phyloP scores from a whole-genome alignment of 768 basidiomycete genomes.

The Leccinum rimulosum region DNA sequence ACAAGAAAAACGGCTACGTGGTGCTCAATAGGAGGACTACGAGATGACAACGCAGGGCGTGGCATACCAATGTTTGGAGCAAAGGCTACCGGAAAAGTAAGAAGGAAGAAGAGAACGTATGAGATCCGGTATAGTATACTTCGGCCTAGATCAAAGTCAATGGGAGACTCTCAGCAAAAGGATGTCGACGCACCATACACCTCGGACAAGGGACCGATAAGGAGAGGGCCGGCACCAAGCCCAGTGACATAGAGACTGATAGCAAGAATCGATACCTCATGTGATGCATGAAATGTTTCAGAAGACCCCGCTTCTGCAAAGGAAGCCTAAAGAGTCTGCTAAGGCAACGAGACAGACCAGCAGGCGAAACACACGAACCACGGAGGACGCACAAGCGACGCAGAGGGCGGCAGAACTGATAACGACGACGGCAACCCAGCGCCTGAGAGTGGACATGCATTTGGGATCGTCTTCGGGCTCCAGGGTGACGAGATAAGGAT shows the following conservation, averaged over 20 bases:
- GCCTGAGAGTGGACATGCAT: constrained; percentile 36
- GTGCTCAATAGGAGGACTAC: background rate
- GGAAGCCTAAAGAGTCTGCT: constrained; percentile 41
- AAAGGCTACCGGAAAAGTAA: constrained; percentile 74
- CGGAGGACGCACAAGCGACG: constrained; percentile 54
- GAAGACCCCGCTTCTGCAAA: constrained; percentile 63
- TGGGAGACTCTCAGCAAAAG: background rate
- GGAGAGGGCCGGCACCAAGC: constrained; percentile 32
- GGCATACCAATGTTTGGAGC: constrained; percentile 56
- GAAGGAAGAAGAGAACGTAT: constrained; percentile 57
- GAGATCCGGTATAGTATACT: constrained; percentile 61
- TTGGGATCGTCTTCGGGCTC: constrained; percentile 44
- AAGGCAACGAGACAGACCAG: background rate
- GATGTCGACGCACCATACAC: constrained; percentile 24
- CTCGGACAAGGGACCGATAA: constrained; percentile 45
- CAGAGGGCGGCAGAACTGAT: constrained; percentile 49
- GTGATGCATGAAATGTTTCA: constrained; percentile 48
- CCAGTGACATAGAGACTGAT: constrained; percentile 46
- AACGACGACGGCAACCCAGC: constrained; percentile 48
- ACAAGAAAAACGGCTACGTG: constrained; percentile 55
- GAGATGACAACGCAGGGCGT: background rate
- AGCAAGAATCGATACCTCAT: constrained; percentile 48
- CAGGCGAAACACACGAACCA: constrained; percentile 37
- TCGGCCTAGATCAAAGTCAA: constrained; percentile 39
- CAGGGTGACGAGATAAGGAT: constrained; percentile 34